Base-by-base conservation (phyloP, 2,329 filamentous ascomycete genomes). In the Aspergillus sp. region DNA sequence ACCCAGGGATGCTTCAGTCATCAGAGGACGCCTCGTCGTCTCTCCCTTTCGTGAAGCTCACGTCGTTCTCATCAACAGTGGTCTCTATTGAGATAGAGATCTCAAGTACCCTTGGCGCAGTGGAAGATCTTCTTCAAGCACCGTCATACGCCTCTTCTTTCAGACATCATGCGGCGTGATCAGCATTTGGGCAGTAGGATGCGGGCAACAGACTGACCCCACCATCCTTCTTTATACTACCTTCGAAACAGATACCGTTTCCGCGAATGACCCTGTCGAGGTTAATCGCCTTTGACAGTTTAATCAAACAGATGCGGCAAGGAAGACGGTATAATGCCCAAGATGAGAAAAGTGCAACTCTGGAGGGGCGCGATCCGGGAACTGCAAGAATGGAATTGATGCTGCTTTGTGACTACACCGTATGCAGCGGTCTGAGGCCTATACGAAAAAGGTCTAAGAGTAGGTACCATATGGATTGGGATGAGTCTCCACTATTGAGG, bases 151-250 rank as follows among this genome's bases (percentile, higher is more conserved):
- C n/a, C 5, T 11, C 7, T n/a, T 52, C n/a, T n/a, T 22, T 32
- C 2, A 49, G 49, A 39, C 55, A 57, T 22, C 55, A 57, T n/a
- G 42, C 42, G 39, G 39, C 50, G 26, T 53, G 53, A 6, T 57
- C n/a, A 12, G 36, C 49, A 31, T 46, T 20, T 6, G 55, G 55
- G 39, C 55, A 57, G 14, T 14, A 46, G 6, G 55, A 46, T 26
- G 14, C 0, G 55, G 55, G n/a, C 55, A 57, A 39, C 49, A 57
- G 36, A 46, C 49, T 10, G 3, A 9, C 22, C 12, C 39, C 49
- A 36, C 55, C 52, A 22, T 57, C 39, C 11, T 46, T 32, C 20
- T 57, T 24, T 24, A 24, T 24, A 24, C 49, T 10, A 6, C 20
- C 42, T n/a, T 10, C 49, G 9, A 49, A 26, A 24, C 55, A 57